A percentile compares a stretch with the other conserved stretches of the same genome.
Conservation (phyloP, 2,329 filamentous ascomycete genomes). For the Elsinoe necatrix region DNA sequence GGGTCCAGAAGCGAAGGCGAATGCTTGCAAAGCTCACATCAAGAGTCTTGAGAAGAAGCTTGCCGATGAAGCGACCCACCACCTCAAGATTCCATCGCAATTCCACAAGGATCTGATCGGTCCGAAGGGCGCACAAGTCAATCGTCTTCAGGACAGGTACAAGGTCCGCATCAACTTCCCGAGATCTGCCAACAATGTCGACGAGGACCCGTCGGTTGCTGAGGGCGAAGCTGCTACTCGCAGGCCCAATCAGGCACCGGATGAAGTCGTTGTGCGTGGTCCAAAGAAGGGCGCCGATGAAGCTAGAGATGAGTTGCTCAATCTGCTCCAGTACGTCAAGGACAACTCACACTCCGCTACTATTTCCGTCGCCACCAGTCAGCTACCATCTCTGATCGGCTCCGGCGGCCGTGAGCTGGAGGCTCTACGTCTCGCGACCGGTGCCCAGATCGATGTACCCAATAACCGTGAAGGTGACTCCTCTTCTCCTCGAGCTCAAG, state of each 20-base stretch:
- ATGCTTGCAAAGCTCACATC: conserved; percentile 77
- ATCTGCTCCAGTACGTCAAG: conserved; percentile 77
- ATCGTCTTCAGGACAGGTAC: conserved; percentile 85
- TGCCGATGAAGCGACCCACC: conserved; percentile 82
- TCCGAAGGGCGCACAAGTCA: conserved; percentile 76
- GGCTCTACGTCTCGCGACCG: conserved; percentile 72
- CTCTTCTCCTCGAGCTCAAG: conserved; percentile 63
- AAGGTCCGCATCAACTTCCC: conserved; percentile 95
- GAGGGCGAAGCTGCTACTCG: conserved; percentile 56
- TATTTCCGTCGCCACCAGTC: conserved; percentile 79
- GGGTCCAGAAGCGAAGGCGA: conserved; percentile 89
- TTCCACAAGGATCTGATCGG: conserved; percentile 94
- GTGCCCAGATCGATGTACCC: conserved; percentile 86
- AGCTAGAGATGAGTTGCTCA: conserved; percentile 83
- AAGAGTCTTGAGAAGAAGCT: conserved; percentile 68
- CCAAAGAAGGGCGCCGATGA: conserved; percentile 89
- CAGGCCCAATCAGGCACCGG: conserved; percentile 62
- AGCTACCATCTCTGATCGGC: conserved; percentile 89
- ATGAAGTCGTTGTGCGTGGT: conserved; percentile 86
- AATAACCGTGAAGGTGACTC: conserved; percentile 63
- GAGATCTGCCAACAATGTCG: conserved; percentile 44
- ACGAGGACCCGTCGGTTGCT: conserved; percentile 61
- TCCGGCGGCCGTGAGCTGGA: conserved; percentile 86
- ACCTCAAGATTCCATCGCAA: conserved; percentile 83
- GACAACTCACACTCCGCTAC: conserved; percentile 76